These are phyloP conservation scores for Trypanosoma avium DNA, from an alignment of 208 protist species.

Conservation along the genomic window DNA sequence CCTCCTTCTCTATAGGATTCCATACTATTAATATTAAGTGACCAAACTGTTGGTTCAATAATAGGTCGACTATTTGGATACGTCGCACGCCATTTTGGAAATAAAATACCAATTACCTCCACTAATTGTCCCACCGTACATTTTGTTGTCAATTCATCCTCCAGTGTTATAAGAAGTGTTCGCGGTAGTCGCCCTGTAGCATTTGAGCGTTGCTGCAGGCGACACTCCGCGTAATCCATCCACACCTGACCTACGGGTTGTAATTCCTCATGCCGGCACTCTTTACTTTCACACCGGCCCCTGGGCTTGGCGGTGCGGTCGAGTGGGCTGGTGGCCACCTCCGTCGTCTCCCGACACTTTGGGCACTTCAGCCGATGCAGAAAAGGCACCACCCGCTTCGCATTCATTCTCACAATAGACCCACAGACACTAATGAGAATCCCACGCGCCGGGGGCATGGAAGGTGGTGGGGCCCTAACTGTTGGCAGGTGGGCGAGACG, in stretches of 20 bases:
- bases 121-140: slow-evolving; percentile 86
- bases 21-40: slow-evolving; percentile 73
- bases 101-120: slow-evolving; percentile 81
- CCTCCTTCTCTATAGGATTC: slow-evolving; percentile 69
- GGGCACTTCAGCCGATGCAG: slow-evolving; percentile 66
- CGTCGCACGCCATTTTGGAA: slow-evolving; percentile 67
- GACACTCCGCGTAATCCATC: slow-evolving; percentile 91
- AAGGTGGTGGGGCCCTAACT: slow-evolving; percentile 43
- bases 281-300: slow-evolving; percentile 41
- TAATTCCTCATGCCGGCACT: slow-evolving; percentile 69
- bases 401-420: slow-evolving; percentile 81
- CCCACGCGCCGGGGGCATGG: slow-evolving; percentile 57
- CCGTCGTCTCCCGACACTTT: slow-evolving; percentile 48
- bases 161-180: slow-evolving; percentile 76
- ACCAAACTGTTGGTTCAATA: slow-evolving; percentile 82
- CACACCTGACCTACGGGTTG: slow-evolving; percentile 72
- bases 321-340: slow-evolving; percentile 60
- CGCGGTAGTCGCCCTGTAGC: slow-evolving; percentile 71
- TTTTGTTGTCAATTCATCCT: slow-evolving; percentile 79
- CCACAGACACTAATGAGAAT: slow-evolving; percentile 77
- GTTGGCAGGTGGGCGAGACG: slow-evolving; percentile 73
- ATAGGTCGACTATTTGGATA: slow-evolving; percentile 56
- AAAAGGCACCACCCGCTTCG: slow-evolving; percentile 78
- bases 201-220: slow-evolving; percentile 83
- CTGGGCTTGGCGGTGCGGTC: slow-evolving; percentile 54